A percentile compares a stretch with the other conserved stretches of the same genome.
Conservation (phyloP, 768 basidiomycete genomes). For the Termitomyces sp. region DNA sequence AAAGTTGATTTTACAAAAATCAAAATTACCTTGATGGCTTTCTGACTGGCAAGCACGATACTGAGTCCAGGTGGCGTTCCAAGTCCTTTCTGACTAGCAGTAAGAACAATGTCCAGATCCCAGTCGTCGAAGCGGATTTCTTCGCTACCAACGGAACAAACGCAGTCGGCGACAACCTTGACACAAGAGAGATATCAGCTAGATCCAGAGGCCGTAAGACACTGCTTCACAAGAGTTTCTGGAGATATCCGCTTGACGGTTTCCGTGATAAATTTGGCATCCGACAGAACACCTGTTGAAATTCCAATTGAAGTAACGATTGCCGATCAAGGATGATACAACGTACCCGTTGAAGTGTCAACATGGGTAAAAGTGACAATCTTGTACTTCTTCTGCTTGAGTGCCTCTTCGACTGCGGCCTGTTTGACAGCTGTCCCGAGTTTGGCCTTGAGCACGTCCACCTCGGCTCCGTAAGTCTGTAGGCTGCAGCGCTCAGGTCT, state of each 20-base stretch:
- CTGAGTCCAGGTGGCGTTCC: constrained; percentile 92
- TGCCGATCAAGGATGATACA: not conserved
- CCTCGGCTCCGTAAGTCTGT: constrained; percentile 84
- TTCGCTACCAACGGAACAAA: constrained; percentile 94
- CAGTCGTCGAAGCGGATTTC: constrained; percentile 94
- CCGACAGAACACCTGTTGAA: constrained; percentile 72
- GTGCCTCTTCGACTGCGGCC: constrained; percentile 60
- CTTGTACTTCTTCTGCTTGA: constrained; percentile 82
- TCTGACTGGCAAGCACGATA: constrained; percentile 77
- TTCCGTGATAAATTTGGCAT: constrained; percentile 73
- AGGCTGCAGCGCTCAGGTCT: constrained; percentile 45
- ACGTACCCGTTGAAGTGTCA: constrained; percentile 77
- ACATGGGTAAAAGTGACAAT: constrained; percentile 93
- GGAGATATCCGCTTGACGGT: constrained; percentile 77
- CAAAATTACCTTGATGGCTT: constrained; percentile 60
- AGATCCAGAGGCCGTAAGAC: constrained; percentile 6
- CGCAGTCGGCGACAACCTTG: constrained; percentile 84
- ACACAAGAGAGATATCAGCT: constrained; percentile 5
- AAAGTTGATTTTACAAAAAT: not conserved
- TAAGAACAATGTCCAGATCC: constrained; percentile 86
- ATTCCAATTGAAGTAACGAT: not conserved
- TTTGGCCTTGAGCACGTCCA: constrained; percentile 78
- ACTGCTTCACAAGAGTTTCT: constrained; percentile 62
- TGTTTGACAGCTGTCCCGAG: constrained; percentile 73
- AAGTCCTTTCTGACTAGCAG: constrained; percentile 90